Base-by-base conservation (phyloP, 1,284 basidiomycete genomes). In the Rhodotorula mucilaginosa region DNA sequence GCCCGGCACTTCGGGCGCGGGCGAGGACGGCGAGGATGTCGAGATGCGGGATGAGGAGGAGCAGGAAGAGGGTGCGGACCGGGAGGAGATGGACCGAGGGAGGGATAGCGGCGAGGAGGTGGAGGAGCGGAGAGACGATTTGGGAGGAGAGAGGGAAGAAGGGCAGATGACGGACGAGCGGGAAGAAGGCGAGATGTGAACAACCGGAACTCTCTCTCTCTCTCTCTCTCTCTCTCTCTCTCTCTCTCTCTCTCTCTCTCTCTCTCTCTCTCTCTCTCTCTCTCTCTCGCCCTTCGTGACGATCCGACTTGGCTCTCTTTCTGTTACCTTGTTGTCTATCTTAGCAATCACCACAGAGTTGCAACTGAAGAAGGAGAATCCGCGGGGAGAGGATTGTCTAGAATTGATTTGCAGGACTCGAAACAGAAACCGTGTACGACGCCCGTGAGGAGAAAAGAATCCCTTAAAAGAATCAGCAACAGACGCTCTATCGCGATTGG, bases 171-270 rank as follows among this genome's bases (percentile, higher is more conserved):
- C 52, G 23, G 73, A 65, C n/a, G 58, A 67, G 8, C 47, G 49
- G 21, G 69, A 71, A 21, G 65, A 66, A 34, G 73, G 65, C 26
- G 68, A 72, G 56, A 56, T 56, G 54, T 56, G 26, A 56, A 26
- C n/a, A 29, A 8, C 16, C 54, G 7, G 15, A 13, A 10, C 48
- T 4, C 18, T 49, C 48, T 49, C 23, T 49, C 48, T 23, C 13
- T 49, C 48, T 8, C 48, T 49, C n/a, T n/a, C n/a, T n/a, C n/a
- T n/a, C n/a, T n/a, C n/a, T n/a, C n/a, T n/a, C n/a, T n/a, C n/a
- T n/a, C n/a, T n/a, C n/a, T n/a, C n/a, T n/a, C n/a, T n/a, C n/a
- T n/a, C n/a, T n/a, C n/a, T n/a, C n/a, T n/a, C n/a, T n/a, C n/a
- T n/a, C n/a, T n/a, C n/a, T n/a, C n/a, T n/a, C n/a, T n/a, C n/a